Evolutionary conservation across 2,329 filamentous ascomycete species (phyloP).

Genomic region (Penicillium sp.): DNA sequence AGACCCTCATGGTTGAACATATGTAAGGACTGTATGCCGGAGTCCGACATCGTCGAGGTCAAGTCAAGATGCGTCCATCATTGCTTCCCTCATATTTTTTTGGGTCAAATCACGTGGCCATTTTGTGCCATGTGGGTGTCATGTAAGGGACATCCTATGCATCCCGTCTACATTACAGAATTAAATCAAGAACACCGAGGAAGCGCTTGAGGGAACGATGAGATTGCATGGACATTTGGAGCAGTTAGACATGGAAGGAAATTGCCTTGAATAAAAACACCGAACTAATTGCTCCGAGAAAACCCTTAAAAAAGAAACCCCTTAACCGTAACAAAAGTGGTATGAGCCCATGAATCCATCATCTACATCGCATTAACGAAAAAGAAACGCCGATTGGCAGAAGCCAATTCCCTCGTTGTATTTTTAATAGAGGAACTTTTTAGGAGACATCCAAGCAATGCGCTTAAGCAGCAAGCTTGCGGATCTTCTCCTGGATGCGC

Average conservation of each 20-base stretch:
- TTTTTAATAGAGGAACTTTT: slow-evolving; percentile 31
- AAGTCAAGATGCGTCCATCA: background rate
- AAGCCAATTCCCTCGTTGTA: slow-evolving; percentile 33
- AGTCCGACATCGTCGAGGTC: background rate
- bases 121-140: background rate
- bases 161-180: slow-evolving; percentile 18
- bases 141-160: background rate
- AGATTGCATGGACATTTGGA: slow-evolving; percentile 36
- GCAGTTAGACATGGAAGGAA: slow-evolving; percentile 36
- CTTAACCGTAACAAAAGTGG: slow-evolving; percentile 33
- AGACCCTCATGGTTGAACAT: slow-evolving; percentile 59
- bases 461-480: slow-evolving; percentile 63
- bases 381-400: slow-evolving; percentile 32
- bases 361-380: slow-evolving; percentile 31
- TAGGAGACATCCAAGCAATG: slow-evolving; percentile 28
- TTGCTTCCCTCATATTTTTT: background rate
- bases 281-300: slow-evolving; percentile 37
- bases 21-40: background rate
- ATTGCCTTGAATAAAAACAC: slow-evolving; percentile 39
- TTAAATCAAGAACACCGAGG: slow-evolving; percentile 14
- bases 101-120: slow-evolving; percentile 2
- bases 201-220: slow-evolving; percentile 32
- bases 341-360: slow-evolving; percentile 38
- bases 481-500: slow-evolving; percentile 89
- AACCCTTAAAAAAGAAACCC: slow-evolving; percentile 14